Conservation (phyloP, 2,329 filamentous ascomycete species). For the Phyllosticta citrichinensis region DNA sequence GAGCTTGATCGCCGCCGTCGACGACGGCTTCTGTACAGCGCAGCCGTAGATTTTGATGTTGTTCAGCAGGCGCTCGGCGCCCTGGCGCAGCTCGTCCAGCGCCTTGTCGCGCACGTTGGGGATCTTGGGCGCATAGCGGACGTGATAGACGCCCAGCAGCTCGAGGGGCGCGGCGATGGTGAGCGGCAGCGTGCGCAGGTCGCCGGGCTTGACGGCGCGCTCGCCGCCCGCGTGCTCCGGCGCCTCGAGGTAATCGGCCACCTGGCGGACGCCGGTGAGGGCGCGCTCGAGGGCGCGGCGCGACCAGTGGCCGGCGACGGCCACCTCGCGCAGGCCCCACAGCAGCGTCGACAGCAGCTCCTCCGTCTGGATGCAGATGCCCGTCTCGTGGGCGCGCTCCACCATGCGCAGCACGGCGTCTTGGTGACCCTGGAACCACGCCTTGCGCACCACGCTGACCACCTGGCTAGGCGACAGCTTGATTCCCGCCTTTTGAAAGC, state of each 20-base stretch:
- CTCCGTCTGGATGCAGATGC: slow-evolving; percentile 16
- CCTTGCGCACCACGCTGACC: slow-evolving; percentile 16
- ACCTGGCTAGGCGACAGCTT: neutral
- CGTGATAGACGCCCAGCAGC: slow-evolving; percentile 31
- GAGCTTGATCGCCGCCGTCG: neutral
- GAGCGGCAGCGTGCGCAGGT: slow-evolving; percentile 25
- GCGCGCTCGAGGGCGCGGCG: slow-evolving; percentile 28
- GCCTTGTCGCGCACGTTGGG: slow-evolving; percentile 32
- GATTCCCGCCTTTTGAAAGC: slow-evolving; percentile 20
- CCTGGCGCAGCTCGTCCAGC: slow-evolving; percentile 29
- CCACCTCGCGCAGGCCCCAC: slow-evolving; percentile 24
- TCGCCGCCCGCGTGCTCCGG: slow-evolving; percentile 25
- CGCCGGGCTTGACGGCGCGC: slow-evolving; percentile 7
- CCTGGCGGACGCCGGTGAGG: slow-evolving; percentile 27
- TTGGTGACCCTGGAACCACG: slow-evolving; percentile 16
- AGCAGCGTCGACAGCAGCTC: slow-evolving; percentile 25
- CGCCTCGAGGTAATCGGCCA: slow-evolving; percentile 33
- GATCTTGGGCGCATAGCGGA: slow-evolving; percentile 20
- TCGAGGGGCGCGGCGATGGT: slow-evolving; percentile 35
- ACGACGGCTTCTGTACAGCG: no score
- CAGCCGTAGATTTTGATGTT: slow-evolving; percentile 18
- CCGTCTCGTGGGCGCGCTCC: slow-evolving; percentile 19
- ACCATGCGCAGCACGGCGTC: slow-evolving; percentile 22
- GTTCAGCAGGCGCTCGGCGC: slow-evolving; percentile 29
- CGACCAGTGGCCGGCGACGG: slow-evolving; percentile 26